These are phyloP conservation scores for Monilinia polystroma DNA, from an alignment of 2,329 filamentous ascomycete species.

Conservation along the genomic window DNA sequence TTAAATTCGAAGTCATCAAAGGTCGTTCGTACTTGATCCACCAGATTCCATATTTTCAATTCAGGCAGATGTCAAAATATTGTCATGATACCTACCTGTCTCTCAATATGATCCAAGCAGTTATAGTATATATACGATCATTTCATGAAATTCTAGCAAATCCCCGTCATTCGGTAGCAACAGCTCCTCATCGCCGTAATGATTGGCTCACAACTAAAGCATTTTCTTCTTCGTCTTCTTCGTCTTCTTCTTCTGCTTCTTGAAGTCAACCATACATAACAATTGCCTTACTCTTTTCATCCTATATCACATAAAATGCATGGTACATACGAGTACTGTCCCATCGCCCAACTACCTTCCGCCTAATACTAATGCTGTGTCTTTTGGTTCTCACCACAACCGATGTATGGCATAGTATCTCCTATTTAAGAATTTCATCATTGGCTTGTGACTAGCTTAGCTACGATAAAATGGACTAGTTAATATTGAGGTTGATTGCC, in stretches of 20 bases:
- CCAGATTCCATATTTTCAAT: neutral
- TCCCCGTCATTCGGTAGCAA: slow-evolving; percentile 23
- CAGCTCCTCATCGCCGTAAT: slow-evolving; percentile 8
- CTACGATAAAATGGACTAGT: neutral
- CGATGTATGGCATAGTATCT: slow-evolving; percentile 7
- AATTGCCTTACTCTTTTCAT: neutral
- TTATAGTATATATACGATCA: neutral
- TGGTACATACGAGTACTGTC: neutral
- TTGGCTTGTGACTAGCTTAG: neutral
- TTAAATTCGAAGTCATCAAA: neutral
- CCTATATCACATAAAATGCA: slow-evolving; percentile 10
- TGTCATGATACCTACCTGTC: neutral
- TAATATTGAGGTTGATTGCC: slow-evolving; percentile 10
- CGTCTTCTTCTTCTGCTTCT: no score
- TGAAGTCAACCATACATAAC: neutral
- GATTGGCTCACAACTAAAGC: slow-evolving; percentile 4
- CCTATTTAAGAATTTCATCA: slow-evolving; percentile 6
- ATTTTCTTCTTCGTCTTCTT: neutral
- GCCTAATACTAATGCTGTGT: slow-evolving; percentile 10
- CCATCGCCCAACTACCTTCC: slow-evolving; percentile 6
- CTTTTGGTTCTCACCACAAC: slow-evolving; percentile 5
- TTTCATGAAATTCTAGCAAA: slow-evolving; percentile 15
- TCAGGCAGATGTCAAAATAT: neutral
- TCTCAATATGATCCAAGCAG: neutral
- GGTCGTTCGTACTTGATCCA: neutral